phyloP scores from a whole-genome alignment of 2,329 filamentous ascomycete species.

The Fusarium verticillioides region DNA sequence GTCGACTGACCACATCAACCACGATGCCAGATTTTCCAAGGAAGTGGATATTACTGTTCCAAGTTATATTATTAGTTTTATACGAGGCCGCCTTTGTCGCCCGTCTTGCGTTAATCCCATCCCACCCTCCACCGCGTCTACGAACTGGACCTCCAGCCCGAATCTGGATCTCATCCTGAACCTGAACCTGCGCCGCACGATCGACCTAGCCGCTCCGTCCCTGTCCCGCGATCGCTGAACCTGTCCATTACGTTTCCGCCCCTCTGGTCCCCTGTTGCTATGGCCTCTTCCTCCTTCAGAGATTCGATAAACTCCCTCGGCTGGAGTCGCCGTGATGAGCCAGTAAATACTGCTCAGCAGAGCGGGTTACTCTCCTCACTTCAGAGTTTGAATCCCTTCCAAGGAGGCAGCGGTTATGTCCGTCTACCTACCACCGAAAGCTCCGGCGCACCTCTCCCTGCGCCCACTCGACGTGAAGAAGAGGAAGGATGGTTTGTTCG shows the following conservation, averaged over 20 bases:
- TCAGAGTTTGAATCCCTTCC: conserved; percentile 87
- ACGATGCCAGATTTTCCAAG: conserved; percentile 24
- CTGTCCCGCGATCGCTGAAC: conserved; percentile 30
- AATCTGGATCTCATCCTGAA: conserved; percentile 31
- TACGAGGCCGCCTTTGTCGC: conserved; percentile 23
- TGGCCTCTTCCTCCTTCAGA: conserved; percentile 90
- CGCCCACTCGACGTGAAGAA: conserved; percentile 86
- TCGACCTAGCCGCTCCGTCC: conserved; percentile 43
- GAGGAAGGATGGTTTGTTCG: conserved; percentile 95
- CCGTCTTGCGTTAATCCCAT: conserved; percentile 17
- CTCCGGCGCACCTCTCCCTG: conserved; percentile 86
- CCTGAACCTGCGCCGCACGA: conserved; percentile 39
- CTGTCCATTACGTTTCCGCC: conserved; percentile 31
- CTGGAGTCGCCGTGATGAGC: conserved; percentile 88
- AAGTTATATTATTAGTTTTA: conserved; percentile 21
- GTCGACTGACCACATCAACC: conserved; percentile 39
- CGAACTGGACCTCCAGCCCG: conserved; percentile 38
- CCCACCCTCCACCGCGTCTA: conserved; percentile 39
- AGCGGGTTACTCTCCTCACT: conserved; percentile 83
- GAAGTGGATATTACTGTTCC: conserved; percentile 16
- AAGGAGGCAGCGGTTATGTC: conserved; percentile 82
- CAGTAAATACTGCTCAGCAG: conserved; percentile 76
- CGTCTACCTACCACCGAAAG: conserved; percentile 87
- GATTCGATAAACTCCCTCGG: conserved; percentile 95
- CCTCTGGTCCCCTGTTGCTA: conserved; percentile 52